A percentile compares a stretch with the other conserved stretches of the same genome.
phyloP scores from a whole-genome alignment of 495 filamentous ascomycete species.

The Neurospora africana region DNA sequence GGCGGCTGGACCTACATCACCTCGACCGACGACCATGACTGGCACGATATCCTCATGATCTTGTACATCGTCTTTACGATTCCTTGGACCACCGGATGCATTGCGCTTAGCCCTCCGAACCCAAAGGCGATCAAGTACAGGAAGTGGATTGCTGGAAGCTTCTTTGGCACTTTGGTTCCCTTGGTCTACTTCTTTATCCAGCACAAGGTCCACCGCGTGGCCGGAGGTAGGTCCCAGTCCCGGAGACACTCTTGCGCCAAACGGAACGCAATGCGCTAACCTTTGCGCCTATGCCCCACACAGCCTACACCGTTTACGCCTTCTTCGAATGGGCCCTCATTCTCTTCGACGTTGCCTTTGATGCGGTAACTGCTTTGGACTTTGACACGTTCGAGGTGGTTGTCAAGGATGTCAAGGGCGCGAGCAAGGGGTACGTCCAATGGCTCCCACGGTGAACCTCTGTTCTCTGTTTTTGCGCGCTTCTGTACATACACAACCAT shows the following conservation, averaged over 20 bases:
- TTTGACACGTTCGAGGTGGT: constrained; percentile 85
- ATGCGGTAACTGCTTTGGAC: constrained; percentile 92
- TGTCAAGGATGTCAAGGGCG: constrained; percentile 77
- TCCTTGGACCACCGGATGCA: constrained; percentile 89
- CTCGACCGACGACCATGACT: constrained; percentile 94
- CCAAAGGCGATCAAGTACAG: constrained; percentile 75
- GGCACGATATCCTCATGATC: constrained; percentile 99
- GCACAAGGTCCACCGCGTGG: constrained; percentile 90
- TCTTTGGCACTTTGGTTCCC: constrained; percentile 85
- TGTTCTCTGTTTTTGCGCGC: constrained; percentile 8
- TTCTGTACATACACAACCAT: constrained; percentile 15
- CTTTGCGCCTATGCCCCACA: constrained; percentile 5
- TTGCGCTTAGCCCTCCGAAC: constrained; percentile 82
- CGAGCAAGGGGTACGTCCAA: constrained; percentile 97
- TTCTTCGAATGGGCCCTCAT: constrained; percentile 98
- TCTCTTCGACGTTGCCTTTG: constrained; percentile 90
- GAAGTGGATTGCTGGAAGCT: constrained; percentile 70
- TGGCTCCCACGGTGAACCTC: constrained; percentile 76
- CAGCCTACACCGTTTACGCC: constrained; percentile 96
- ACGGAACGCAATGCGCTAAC: constrained; percentile 1
- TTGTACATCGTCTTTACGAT: constrained; percentile 90
- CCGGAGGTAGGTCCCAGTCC: constrained; percentile 62
- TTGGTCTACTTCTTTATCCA: constrained; percentile 97
- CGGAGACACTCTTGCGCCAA: neutral
- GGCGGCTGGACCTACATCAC: constrained; percentile 99